Evolutionary conservation across 2,329 filamentous ascomycete genomes (phyloP).

Genomic region (Teratosphaeria zuluensis): DNA sequence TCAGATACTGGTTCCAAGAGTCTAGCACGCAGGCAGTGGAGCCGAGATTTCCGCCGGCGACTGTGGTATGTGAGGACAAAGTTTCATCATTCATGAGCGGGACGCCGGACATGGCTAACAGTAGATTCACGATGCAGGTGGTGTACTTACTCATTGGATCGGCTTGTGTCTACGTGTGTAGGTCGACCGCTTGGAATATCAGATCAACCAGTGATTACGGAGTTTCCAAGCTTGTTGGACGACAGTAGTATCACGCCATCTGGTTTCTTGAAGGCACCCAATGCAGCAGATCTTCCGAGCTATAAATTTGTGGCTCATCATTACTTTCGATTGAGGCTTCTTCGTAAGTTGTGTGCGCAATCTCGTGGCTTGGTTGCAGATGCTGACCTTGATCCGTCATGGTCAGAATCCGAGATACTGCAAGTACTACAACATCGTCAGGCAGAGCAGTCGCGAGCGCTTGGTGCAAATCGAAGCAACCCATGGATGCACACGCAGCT

Average conservation of each 20-base stretch:
- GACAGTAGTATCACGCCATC: slow-evolving; percentile 76
- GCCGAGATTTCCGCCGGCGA: slow-evolving; percentile 73
- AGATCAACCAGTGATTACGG: slow-evolving; percentile 93
- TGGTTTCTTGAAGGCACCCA: slow-evolving; percentile 57
- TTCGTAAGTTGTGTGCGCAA: slow-evolving; percentile 28
- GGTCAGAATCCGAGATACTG: slow-evolving; percentile 74
- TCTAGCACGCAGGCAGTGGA: slow-evolving; percentile 64
- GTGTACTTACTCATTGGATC: slow-evolving; percentile 91
- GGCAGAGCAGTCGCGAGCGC: slow-evolving; percentile 63
- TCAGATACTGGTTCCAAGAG: not conserved
- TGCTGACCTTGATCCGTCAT: not conserved
- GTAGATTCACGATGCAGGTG: slow-evolving; percentile 37
- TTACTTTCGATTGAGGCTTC: slow-evolving; percentile 76
- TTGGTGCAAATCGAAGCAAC: slow-evolving; percentile 54
- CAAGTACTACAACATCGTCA: slow-evolving; percentile 91
- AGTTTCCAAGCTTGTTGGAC: slow-evolving; percentile 82
- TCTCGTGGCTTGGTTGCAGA: not conserved
- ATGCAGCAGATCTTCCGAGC: slow-evolving; percentile 48
- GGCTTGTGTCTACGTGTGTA: slow-evolving; percentile 90
- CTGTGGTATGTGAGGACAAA: slow-evolving; percentile 53
- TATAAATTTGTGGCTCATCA: slow-evolving; percentile 90
- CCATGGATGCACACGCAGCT: slow-evolving; percentile 69
- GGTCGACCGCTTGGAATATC: slow-evolving; percentile 87
- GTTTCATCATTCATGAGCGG: not conserved
- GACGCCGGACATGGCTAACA: not conserved